These are phyloP conservation scores for Colletotrichum salicis DNA, from an alignment of 2,329 filamentous ascomycete species.

Conservation along the genomic window DNA sequence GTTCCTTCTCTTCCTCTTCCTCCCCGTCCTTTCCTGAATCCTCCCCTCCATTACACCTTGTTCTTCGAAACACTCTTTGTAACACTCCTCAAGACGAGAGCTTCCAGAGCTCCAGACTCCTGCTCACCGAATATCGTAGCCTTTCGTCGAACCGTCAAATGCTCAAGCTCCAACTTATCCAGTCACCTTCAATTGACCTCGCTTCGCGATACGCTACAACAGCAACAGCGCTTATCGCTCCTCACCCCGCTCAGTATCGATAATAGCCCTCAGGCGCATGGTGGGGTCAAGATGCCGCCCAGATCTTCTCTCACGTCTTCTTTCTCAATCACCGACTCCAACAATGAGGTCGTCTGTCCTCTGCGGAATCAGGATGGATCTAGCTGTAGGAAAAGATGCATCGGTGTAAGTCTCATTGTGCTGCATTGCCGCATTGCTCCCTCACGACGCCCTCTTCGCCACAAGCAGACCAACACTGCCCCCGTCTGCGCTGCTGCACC, in stretches of 20 bases:
- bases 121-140: slow-evolving; percentile 24
- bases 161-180: slow-evolving; percentile 34
- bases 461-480: slow-evolving; percentile 1
- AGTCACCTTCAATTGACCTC: slow-evolving; percentile 47
- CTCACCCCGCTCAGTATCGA: slow-evolving; percentile 49
- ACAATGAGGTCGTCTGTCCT: slow-evolving; percentile 97
- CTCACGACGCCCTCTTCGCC: slow-evolving; percentile 23
- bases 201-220: slow-evolving; percentile 30
- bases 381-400: slow-evolving; percentile 95
- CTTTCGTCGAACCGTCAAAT: slow-evolving; percentile 23
- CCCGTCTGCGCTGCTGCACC: neutral
- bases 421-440: slow-evolving; percentile 3
- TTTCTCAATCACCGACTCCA: slow-evolving; percentile 90
- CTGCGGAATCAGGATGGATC: slow-evolving; percentile 96
- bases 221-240: slow-evolving; percentile 41
- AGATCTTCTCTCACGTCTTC: slow-evolving; percentile 87
- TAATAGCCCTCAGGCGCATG: slow-evolving; percentile 54
- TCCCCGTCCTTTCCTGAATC: slow-evolving; percentile 35
- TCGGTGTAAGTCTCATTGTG: slow-evolving; percentile 80
- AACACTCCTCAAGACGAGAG: slow-evolving; percentile 42
- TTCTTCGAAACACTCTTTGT: slow-evolving; percentile 39
- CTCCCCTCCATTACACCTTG: slow-evolving; percentile 35
- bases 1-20: slow-evolving; percentile 38
- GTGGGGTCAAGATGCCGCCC: slow-evolving; percentile 84
- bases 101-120: slow-evolving; percentile 32